These are phyloP conservation scores for Ocimum tenuiflorum DNA, from an alignment of 257 asterid species.

Conservation along the genomic window DNA sequence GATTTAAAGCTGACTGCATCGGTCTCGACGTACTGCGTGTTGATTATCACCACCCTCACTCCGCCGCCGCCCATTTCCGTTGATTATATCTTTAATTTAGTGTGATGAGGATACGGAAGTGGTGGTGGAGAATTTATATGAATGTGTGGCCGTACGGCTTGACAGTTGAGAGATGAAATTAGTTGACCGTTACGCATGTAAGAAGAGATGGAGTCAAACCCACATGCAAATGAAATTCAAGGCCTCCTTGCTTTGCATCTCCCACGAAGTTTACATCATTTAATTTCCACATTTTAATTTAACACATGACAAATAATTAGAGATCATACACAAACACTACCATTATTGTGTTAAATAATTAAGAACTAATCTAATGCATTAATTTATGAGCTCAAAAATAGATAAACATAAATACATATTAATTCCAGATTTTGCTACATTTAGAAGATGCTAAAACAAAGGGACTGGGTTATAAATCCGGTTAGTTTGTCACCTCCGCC, in stretches of 20 bases:
- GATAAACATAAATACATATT: no score
- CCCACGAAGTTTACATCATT: slow-evolving; percentile 23
- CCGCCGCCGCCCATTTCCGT: slow-evolving; percentile 22
- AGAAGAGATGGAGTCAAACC: slow-evolving; percentile 31
- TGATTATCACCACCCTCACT: slow-evolving; percentile 55
- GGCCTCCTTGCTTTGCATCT: not conserved
- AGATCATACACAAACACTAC: no score
- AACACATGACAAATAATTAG: no score
- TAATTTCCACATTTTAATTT: no score
- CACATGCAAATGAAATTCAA: not conserved
- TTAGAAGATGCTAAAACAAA: no score
- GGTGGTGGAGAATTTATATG: slow-evolving; percentile 16
- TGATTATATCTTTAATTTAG: not conserved
- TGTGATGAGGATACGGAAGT: not conserved
- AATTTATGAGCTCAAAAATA: no score
- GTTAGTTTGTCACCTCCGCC: no score
- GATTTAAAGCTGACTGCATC: slow-evolving; percentile 61
- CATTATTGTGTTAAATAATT: no score
- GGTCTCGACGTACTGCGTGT: slow-evolving; percentile 55
- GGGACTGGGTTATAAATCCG: no score
- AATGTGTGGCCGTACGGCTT: slow-evolving; percentile 14
- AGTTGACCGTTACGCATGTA: slow-evolving; percentile 41
- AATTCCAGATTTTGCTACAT: no score
- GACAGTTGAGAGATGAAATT: slow-evolving; percentile 22
- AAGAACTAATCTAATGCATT: no score